phyloP scores from a whole-genome alignment of 2,329 filamentous ascomycete genomes.

The Aspergillus felis region DNA sequence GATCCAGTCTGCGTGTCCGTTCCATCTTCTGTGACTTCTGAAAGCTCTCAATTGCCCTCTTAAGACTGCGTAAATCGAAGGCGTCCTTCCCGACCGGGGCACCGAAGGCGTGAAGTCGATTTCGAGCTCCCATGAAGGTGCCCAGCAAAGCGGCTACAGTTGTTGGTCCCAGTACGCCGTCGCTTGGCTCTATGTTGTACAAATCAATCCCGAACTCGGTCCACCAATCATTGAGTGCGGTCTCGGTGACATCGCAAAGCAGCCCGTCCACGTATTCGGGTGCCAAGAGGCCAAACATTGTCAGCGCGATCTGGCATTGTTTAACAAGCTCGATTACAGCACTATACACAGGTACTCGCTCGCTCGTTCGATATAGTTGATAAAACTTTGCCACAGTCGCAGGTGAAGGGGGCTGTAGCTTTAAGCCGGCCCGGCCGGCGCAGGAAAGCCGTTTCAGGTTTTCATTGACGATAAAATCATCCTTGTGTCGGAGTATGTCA shows the following conservation, averaged over 20 bases:
- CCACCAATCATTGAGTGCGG: slow-evolving; percentile 92
- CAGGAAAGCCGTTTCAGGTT: slow-evolving; percentile 89
- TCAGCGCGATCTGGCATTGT: slow-evolving; percentile 82
- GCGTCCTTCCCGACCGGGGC: slow-evolving; percentile 85
- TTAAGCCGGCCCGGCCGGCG: slow-evolving; percentile 82
- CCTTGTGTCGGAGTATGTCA: slow-evolving; percentile 73
- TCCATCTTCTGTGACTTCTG: slow-evolving; percentile 84
- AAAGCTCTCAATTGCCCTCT: slow-evolving; percentile 79
- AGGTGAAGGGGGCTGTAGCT: slow-evolving; percentile 69
- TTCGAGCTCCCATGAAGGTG: slow-evolving; percentile 82
- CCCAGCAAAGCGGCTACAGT: slow-evolving; percentile 86
- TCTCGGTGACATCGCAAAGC: slow-evolving; percentile 89
- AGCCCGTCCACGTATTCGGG: slow-evolving; percentile 86
- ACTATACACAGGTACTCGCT: slow-evolving; percentile 71
- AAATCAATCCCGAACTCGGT: slow-evolving; percentile 86
- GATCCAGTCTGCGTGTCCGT: slow-evolving; percentile 73
- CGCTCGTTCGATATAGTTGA: slow-evolving; percentile 82
- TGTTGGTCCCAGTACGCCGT: slow-evolving; percentile 87
- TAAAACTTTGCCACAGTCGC: slow-evolving; percentile 89
- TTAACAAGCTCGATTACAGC: slow-evolving; percentile 87
- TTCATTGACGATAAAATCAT: slow-evolving; percentile 89
- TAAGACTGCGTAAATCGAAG: slow-evolving; percentile 79
- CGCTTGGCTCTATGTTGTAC: slow-evolving; percentile 87
- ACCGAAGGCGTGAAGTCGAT: slow-evolving; percentile 78
- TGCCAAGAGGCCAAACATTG: slow-evolving; percentile 83